Base-by-base conservation (phyloP, 345 rosid genomes). In the Firmiana major region DNA sequence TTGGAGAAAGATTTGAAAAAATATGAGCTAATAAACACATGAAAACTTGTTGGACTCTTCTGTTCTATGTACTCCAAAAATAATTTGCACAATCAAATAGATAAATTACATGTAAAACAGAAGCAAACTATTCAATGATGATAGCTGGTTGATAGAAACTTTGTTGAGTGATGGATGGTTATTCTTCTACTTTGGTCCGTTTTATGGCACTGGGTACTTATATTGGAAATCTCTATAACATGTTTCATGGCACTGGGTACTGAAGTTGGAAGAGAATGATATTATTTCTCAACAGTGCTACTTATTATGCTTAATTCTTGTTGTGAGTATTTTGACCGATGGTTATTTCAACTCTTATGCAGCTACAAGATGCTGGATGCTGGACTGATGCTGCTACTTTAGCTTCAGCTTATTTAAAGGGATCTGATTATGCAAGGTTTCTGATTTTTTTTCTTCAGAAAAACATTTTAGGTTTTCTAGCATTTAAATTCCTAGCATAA, bases 381-480 rank as follows among this genome's bases (percentile, higher is more conserved):
- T 95, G 99, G 99, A 95, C 97, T 0, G 99, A 95, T 83, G 99
- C 99, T 79, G 98, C 97, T 19, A 95, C 99, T 71, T 92, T 95
- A 84, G 98, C 99, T 74, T 93, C 99, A 69, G 90, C 99, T 13
- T 97, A 95, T 85, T 84, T 95, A 84, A 90, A 84, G 84, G 99
- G 99, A 82, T 90, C 99, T 62, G 99, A 95, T 84, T 93, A 95
- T 89, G 95, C 99, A 76, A 93, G 93, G 92, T 91, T 77, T 78
- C 31, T 42, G 12, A 40, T 28, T 71, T 83, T 16, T 31, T 31
- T 22, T 1, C 40, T 46, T 42, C 53, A 19, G 58, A 6, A 49
- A 60, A 45, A 74, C 22, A n/a, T 71, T 19, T 46, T 24, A 54
- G 21, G 8, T 63, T 72, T 38, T 76, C 63, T 66, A 9, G 55